Base-by-base conservation (phyloP, 129 eudicot species). In the Smallanthus sonchifolius region DNA sequence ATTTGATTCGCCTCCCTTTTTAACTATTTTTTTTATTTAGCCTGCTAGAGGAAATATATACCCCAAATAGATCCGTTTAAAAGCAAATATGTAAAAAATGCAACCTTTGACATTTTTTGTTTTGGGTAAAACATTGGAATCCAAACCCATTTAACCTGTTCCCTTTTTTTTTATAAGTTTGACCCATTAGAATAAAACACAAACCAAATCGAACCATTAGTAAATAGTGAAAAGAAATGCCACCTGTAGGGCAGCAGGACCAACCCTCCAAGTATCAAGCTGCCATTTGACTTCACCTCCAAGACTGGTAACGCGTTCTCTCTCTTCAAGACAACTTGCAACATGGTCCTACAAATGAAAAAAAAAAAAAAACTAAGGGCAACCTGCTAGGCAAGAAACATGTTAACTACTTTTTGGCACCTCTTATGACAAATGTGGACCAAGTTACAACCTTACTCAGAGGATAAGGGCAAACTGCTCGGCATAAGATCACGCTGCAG, bases 211-310 rank as follows among this genome's bases (percentile, higher is more conserved):
- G 45, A 34, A 45, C 10, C 30, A n/a, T 63, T 35, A 35, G 67
- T 61, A 61, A 61, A 61, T 2, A 11, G 11, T 42, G 6, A 6
- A 30, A 59, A 35, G 57, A 28, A 40, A 10, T 10, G 76, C 42
- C 7, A 95, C 99, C 99, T 95, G 97, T 47, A 95, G 87, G 74
- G 96, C 99, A 76, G 99, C 94, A 48, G 80, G 83, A 73, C 99
- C 97, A 81, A 95, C 95, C 88, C 99, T 87, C 99, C 99, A 95
- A 2, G 97, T 91, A 72, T 95, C 99, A 39, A 91, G 67, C 80
- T 79, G 94, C 97, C 97, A 95, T 84, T 87, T 80, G 78, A 95
- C 99, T 62, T 77, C 75, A 65, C 92, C 92, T 32, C 99, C 97
- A 3, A 81, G 77, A 73, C 84, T 32, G 14, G 75, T 74, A 42